Evolutionary conservation across 2,329 filamentous ascomycete genomes (phyloP).

Genomic region (Raffaelea arxii): DNA sequence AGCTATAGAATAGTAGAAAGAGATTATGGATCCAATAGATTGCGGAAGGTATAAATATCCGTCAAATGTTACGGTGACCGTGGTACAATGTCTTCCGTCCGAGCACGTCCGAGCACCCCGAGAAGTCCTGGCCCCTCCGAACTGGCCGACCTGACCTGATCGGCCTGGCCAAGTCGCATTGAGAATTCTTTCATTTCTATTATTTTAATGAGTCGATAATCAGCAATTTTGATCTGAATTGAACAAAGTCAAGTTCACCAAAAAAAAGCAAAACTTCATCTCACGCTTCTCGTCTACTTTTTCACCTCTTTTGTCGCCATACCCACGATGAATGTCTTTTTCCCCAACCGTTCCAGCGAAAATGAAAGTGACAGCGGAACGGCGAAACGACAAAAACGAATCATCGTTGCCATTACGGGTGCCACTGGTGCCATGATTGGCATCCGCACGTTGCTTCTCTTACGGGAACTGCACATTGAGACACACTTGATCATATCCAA

Average conservation of each 20-base stretch:
- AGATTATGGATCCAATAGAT: too few relatives aligned
- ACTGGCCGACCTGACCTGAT: too few relatives aligned
- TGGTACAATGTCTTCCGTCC: not conserved
- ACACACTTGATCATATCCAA: constrained; percentile 37
- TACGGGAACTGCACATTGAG: constrained; percentile 33
- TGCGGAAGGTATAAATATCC: too few relatives aligned
- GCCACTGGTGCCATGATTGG: constrained; percentile 35
- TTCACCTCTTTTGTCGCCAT: not conserved
- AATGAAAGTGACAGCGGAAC: not conserved
- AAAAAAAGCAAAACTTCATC: not conserved
- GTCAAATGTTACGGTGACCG: too few relatives aligned
- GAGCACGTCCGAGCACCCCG: not conserved
- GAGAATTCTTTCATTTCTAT: not conserved
- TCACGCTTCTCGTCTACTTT: not conserved
- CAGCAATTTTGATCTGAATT: not conserved
- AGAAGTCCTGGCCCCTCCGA: not conserved
- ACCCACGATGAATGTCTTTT: not conserved
- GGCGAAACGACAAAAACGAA: constrained; percentile 14
- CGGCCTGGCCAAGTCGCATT: not conserved
- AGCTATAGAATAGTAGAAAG: too few relatives aligned
- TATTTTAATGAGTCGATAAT: not conserved
- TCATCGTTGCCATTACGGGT: constrained; percentile 39
- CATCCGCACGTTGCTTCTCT: constrained; percentile 28
- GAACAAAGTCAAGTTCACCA: not conserved
- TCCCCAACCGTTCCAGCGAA: not conserved